Evolutionary conservation across 495 filamentous ascomycete species (phyloP).

Genomic region (Cercophora sp.): DNA sequence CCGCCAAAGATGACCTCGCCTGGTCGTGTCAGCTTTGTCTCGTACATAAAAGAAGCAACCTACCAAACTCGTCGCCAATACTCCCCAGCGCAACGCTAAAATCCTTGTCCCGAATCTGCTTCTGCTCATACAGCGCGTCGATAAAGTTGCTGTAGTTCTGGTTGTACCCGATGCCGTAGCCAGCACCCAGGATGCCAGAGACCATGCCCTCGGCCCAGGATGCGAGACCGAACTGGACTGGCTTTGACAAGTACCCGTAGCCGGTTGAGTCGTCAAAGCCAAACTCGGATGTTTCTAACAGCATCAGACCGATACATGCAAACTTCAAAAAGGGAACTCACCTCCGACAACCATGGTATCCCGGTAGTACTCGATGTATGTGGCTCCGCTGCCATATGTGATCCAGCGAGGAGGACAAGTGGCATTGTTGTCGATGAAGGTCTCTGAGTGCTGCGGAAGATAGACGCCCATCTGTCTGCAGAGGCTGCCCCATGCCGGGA

Average conservation of each 20-base stretch:
- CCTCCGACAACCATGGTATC: slow-evolving; percentile 15
- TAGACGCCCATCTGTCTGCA: slow-evolving; percentile 19
- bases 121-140: slow-evolving; percentile 51
- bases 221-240: slow-evolving; percentile 26
- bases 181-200: slow-evolving; percentile 65
- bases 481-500: slow-evolving; percentile 9
- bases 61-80: slow-evolving; percentile 17
- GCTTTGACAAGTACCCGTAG: slow-evolving; percentile 4
- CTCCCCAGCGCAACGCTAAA: slow-evolving; percentile 59
- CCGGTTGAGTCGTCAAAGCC: no score
- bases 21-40: slow-evolving; percentile 13
- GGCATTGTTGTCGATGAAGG: slow-evolving; percentile 63
- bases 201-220: slow-evolving; percentile 15
- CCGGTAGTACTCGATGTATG: slow-evolving; percentile 13
- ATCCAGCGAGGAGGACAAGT: slow-evolving; percentile 52
- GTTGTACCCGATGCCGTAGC: slow-evolving; percentile 51
- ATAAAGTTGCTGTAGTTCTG: slow-evolving; percentile 76
- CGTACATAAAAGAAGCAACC: neutral
- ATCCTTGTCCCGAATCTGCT: slow-evolving; percentile 68
- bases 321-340: neutral
- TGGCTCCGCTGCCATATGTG: slow-evolving; percentile 19
- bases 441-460: slow-evolving; percentile 36
- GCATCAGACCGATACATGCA: no score
- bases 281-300: no score
- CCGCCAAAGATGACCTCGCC: slow-evolving; percentile 87